Percentiles rank a stretch among this genome's conserved stretches.
Conservation (phyloP, 225 moss, liverwort and hornwort genomes). For the Pseudisothecium myosuroides region DNA sequence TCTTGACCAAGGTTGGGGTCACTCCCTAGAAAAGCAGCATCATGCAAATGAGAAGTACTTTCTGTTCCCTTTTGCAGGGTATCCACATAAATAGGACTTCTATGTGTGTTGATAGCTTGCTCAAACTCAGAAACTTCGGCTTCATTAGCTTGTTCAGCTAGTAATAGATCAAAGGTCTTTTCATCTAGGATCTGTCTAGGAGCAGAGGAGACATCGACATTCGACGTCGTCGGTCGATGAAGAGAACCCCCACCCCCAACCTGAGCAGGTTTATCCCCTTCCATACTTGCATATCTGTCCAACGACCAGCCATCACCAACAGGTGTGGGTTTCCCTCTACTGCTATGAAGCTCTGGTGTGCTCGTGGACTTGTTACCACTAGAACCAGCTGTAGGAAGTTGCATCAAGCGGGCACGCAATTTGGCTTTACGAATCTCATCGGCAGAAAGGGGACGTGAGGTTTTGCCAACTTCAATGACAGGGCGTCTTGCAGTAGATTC, state of each 20-base stretch:
- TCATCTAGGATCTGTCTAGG: slow-evolving; percentile 27
- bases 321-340: slow-evolving; percentile 38
- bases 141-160: slow-evolving; percentile 29
- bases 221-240: slow-evolving; percentile 2
- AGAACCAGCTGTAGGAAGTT: slow-evolving; percentile 35
- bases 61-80: neutral
- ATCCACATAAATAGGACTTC: neutral
- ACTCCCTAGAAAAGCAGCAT: neutral
- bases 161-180: slow-evolving; percentile 27
- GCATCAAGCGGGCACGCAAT: slow-evolving; percentile 80
- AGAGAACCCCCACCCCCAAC: slow-evolving; percentile 1
- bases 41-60: neutral
- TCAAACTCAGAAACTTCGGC: neutral
- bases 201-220: slow-evolving; percentile 1
- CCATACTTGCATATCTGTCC: slow-evolving; percentile 39
- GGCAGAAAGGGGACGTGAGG: slow-evolving; percentile 83
- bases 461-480: slow-evolving; percentile 49
- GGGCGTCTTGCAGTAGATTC: slow-evolving; percentile 28
- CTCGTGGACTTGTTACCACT: slow-evolving; percentile 16
- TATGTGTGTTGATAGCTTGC: neutral
- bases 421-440: slow-evolving; percentile 97
- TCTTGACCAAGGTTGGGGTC: neutral
- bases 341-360: slow-evolving; percentile 16
- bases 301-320: slow-evolving; percentile 65
- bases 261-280: slow-evolving; percentile 19